phyloP scores from a whole-genome alignment of 2,329 filamentous ascomycete genomes.

The Aspergillus pseudoterreus region DNA sequence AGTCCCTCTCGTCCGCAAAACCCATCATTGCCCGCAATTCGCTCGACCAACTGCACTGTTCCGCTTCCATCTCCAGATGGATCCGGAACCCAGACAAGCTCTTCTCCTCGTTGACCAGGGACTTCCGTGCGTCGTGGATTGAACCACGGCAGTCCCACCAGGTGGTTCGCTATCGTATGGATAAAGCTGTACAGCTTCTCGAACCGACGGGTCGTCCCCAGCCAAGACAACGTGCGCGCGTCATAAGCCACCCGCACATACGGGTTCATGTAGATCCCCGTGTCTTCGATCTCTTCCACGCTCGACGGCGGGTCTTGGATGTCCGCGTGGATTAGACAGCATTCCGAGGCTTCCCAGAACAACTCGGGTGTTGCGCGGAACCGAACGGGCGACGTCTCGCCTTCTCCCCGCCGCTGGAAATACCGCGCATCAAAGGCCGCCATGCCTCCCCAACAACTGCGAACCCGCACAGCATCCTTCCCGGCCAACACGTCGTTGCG shows the following conservation, averaged over 20 bases:
- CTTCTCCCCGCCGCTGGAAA: conserved; percentile 30
- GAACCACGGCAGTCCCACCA: conserved; percentile 54
- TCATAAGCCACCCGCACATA: conserved; percentile 70
- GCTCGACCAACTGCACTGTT: conserved; percentile 36
- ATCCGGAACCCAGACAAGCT: conserved; percentile 41
- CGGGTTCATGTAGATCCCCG: conserved; percentile 70
- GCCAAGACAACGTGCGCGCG: conserved; percentile 53
- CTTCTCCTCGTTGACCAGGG: conserved; percentile 48
- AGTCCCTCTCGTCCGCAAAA: conserved; percentile 43
- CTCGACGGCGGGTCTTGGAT: conserved; percentile 36
- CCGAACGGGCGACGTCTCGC: conserved; percentile 39
- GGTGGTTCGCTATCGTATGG: conserved; percentile 56
- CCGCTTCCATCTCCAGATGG: conserved; percentile 26
- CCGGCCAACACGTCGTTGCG: conserved; percentile 61
- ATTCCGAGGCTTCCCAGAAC: conserved; percentile 63
- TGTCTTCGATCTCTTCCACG: conserved; percentile 38
- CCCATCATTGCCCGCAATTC: conserved; percentile 41
- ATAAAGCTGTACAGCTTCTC: conserved; percentile 61
- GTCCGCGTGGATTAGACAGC: conserved; percentile 56
- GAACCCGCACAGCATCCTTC: conserved; percentile 60
- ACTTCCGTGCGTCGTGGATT: conserved; percentile 61
- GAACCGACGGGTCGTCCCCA: conserved; percentile 59
- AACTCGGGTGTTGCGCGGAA: conserved; percentile 59
- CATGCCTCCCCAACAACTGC: conserved; percentile 76
- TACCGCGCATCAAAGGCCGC: conserved; percentile 49